Evolutionary conservation across 306 rosid species (phyloP).

Genomic region (Castanospermum australe): DNA sequence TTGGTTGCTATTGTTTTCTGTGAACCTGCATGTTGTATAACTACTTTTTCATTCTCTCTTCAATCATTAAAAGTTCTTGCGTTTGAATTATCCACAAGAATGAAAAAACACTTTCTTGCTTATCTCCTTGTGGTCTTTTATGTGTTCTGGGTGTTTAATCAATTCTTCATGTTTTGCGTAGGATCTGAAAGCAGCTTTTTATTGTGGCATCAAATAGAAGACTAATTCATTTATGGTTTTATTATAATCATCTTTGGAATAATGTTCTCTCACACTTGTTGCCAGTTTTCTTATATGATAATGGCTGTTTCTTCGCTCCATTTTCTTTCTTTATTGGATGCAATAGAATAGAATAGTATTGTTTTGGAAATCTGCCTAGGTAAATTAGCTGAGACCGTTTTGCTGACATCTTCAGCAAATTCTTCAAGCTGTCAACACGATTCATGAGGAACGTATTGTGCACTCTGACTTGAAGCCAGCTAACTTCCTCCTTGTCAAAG

Average conservation of each 20-base stretch:
- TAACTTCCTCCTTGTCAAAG: constrained; percentile 91
- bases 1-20: no score
- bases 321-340: background rate
- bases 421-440: constrained; percentile 88
- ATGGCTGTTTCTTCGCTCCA: background rate
- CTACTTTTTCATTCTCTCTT: constrained; percentile 6
- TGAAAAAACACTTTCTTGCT: background rate
- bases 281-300: constrained; percentile 6
- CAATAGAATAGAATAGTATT: background rate
- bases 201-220: background rate
- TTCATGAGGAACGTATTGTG: constrained; percentile 92
- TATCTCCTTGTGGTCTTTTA: background rate
- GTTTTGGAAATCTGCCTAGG: background rate
- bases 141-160: constrained; percentile 9
- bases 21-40: constrained; percentile 20
- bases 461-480: constrained; percentile 99
- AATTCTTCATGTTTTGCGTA: background rate
- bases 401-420: constrained; percentile 72
- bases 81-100: background rate
- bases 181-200: background rate
- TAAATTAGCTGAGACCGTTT: constrained; percentile 23
- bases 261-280: background rate
- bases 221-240: background rate
- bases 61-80: background rate
- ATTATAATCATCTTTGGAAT: background rate